A percentile compares a stretch with the other conserved stretches of the same genome.
Evolutionary conservation across 441 rosid genomes (phyloP).

Genomic region (Jatropha podagrica): DNA sequence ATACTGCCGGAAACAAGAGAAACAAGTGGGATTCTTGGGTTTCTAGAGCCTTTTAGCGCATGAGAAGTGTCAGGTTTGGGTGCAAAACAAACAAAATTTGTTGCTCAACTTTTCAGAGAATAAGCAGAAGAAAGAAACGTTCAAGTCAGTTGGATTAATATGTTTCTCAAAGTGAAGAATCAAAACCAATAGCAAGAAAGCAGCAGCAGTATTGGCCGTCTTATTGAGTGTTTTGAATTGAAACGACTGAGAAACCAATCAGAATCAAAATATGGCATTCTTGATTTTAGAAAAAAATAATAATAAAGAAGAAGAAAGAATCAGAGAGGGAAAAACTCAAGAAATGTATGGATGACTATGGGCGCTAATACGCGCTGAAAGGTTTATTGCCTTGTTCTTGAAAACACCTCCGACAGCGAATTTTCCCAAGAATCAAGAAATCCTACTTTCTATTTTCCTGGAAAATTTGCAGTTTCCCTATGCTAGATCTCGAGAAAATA

Average conservation of each 20-base stretch:
- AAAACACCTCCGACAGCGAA: conserved; percentile 21
- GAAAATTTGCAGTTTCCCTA: conserved; percentile 15
- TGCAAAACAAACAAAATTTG: neutral
- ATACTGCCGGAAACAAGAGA: neutral
- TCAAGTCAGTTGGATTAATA: neutral
- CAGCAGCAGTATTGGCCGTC: neutral
- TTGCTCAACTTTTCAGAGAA: neutral
- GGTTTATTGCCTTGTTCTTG: conserved; percentile 9
- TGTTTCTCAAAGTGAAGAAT: neutral
- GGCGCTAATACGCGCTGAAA: neutral
- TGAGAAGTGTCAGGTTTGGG: neutral
- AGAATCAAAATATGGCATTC: neutral
- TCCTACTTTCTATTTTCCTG: conserved; percentile 17
- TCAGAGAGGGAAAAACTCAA: neutral
- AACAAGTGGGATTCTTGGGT: neutral
- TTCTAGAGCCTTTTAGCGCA: conserved; percentile 11
- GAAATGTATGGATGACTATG: conserved; percentile 6
- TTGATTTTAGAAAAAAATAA: conserved; percentile 1
- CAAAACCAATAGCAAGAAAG: neutral
- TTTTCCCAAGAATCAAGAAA: conserved; percentile 28
- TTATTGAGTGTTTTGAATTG: neutral
- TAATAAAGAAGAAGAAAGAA: neutral
- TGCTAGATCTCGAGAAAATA: conserved; percentile 26
- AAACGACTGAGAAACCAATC: neutral
- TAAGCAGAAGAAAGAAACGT: neutral